Percentiles rank a stretch among this genome's conserved stretches.
phyloP scores from a whole-genome alignment of 2,329 filamentous ascomycete species.

The Pseudonectria foliicola region DNA sequence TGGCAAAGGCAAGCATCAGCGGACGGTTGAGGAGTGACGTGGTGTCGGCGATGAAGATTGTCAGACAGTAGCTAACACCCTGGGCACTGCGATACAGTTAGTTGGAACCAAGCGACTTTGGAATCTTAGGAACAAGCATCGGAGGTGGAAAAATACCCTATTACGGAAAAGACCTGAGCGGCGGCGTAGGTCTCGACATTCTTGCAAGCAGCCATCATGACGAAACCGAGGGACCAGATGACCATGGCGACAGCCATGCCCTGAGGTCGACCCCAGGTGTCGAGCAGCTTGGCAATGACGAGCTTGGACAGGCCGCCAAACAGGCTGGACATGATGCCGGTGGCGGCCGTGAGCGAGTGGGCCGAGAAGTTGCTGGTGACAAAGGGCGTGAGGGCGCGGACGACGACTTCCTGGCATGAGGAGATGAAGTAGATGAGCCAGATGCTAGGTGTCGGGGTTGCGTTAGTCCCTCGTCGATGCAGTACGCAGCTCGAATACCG shows the following conservation, averaged over 20 bases:
- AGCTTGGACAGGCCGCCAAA: slow-evolving; percentile 51
- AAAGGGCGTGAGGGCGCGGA: slow-evolving; percentile 29
- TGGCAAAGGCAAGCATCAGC: slow-evolving; percentile 55
- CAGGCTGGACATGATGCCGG: slow-evolving; percentile 40
- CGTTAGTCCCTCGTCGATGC: background rate
- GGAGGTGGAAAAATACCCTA: slow-evolving; percentile 5
- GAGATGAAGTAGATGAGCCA: slow-evolving; percentile 40
- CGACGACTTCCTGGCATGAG: slow-evolving; percentile 34
- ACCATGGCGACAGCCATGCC: slow-evolving; percentile 45
- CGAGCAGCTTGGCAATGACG: slow-evolving; percentile 54
- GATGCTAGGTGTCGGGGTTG: slow-evolving; percentile 17
- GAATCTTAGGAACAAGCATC: background rate
- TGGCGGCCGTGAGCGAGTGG: slow-evolving; percentile 43
- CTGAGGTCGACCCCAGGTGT: slow-evolving; percentile 55
- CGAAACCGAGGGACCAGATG: slow-evolving; percentile 39
- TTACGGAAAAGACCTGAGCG: slow-evolving; percentile 50
- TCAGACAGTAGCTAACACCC: slow-evolving; percentile 35
- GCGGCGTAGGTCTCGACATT: slow-evolving; percentile 38
- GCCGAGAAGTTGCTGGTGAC: slow-evolving; percentile 37
- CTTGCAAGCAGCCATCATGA: slow-evolving; percentile 54
- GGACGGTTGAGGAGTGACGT: slow-evolving; percentile 59
- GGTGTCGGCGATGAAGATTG: slow-evolving; percentile 61
- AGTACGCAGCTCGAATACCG: background rate
- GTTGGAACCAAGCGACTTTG: no score
- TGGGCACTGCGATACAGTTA: slow-evolving; percentile 21